Evolutionary conservation across 306 rosid genomes (phyloP).

Genomic region (Pyrus betulifolia): DNA sequence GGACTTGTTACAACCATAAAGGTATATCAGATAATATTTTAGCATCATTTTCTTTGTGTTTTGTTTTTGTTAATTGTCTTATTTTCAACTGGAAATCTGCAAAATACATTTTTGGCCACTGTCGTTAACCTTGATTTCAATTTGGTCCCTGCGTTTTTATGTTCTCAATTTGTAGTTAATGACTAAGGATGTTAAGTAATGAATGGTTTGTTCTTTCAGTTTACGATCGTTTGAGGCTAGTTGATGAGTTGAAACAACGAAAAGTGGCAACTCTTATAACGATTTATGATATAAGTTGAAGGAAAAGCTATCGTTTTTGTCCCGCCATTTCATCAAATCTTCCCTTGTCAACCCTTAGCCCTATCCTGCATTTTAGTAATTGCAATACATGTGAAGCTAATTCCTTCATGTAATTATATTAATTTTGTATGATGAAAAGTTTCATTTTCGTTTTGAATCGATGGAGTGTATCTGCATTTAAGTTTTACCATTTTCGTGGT

Average conservation of each 20-base stretch:
- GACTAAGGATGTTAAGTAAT: not conserved
- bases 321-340: no score
- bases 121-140: no score
- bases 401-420: no score
- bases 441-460: no score
- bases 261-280: not conserved
- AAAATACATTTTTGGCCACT: not conserved
- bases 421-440: no score
- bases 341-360: no score
- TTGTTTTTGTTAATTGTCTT: not conserved
- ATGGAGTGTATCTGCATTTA: no score
- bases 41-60: not conserved
- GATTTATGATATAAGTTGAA: conserved; percentile 8
- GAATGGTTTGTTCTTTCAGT: not conserved
- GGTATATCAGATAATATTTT: not conserved
- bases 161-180: not conserved
- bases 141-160: no score
- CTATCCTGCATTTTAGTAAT: no score
- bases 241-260: not conserved
- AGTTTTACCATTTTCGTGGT: not conserved
- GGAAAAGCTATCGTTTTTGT: not conserved
- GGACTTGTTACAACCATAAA: not conserved
- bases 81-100: not conserved
- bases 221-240: not conserved
- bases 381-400: no score